Percentiles rank a stretch among this genome's conserved stretches.
phyloP scores from a whole-genome alignment of 2,329 filamentous ascomycete genomes.

The Escovopsis sp. region DNA sequence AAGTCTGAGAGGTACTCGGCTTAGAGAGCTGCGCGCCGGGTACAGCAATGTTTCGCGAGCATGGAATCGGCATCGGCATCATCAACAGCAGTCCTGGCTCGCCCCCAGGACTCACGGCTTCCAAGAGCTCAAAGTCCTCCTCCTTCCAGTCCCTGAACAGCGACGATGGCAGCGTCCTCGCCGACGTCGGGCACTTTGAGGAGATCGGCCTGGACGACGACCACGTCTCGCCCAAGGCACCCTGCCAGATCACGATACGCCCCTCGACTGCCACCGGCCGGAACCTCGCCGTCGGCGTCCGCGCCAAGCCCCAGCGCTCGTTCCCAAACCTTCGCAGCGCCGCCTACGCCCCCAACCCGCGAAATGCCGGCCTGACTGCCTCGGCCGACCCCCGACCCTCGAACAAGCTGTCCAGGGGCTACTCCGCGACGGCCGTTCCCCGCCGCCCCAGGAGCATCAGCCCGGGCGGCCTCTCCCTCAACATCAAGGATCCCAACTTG shows the following conservation, averaged over 20 bases:
- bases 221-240: constrained; percentile 33
- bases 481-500: constrained; percentile 27
- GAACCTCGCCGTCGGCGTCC: constrained; percentile 17
- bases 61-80: constrained; percentile 12
- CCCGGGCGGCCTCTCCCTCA: constrained; percentile 30
- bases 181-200: constrained; percentile 75
- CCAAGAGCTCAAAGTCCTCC: constrained; percentile 82
- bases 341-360: constrained; percentile 32
- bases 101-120: constrained; percentile 52
- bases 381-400: constrained; percentile 21
- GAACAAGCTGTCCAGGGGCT: constrained; percentile 13
- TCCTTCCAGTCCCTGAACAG: constrained; percentile 70
- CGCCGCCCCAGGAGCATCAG: constrained; percentile 37
- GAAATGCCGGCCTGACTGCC: constrained; percentile 29
- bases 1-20: neutral
- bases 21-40: constrained; percentile 9
- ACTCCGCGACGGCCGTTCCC: constrained; percentile 24
- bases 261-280: constrained; percentile 17
- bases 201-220: constrained; percentile 75
- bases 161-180: constrained; percentile 54
- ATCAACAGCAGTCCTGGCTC: constrained; percentile 19
- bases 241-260: constrained; percentile 28
- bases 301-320: constrained; percentile 24
- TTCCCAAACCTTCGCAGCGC: constrained; percentile 31
- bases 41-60: constrained; percentile 23